Conservation (phyloP, 208 protist species). For the Crithidia expoeki region DNA sequence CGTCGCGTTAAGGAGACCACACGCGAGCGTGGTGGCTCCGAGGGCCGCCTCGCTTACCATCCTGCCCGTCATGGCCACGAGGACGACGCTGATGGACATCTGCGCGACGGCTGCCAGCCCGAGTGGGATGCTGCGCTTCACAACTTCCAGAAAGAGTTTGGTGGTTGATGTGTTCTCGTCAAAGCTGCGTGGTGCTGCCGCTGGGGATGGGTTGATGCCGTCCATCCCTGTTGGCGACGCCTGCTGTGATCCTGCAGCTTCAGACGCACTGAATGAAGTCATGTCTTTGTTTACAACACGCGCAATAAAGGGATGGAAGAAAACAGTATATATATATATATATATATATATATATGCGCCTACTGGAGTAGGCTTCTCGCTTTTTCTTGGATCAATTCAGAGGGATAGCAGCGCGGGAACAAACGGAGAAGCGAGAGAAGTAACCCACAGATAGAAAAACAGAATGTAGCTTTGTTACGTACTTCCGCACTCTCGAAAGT, state of each 20-base stretch:
- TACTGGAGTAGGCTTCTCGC: too few relatives aligned
- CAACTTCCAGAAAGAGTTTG: conserved; percentile 35
- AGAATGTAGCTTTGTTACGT: too few relatives aligned
- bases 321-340: too few relatives aligned
- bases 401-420: too few relatives aligned
- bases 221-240: not conserved
- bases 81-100: conserved; percentile 54
- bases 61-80: conserved; percentile 61
- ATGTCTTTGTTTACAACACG: not conserved
- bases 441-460: too few relatives aligned
- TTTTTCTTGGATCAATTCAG: too few relatives aligned
- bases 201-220: not conserved
- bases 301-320: too few relatives aligned
- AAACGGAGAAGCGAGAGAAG: too few relatives aligned
- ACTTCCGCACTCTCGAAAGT: too few relatives aligned
- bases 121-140: conserved; percentile 59
- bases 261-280: too few relatives aligned
- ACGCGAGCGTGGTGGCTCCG: conserved; percentile 65
- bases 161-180: conserved; percentile 26
- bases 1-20: conserved; percentile 81
- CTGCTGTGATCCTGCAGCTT: not conserved
- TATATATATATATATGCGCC: too few relatives aligned
- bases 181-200: not conserved
- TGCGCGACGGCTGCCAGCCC: conserved; percentile 65
- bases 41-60: conserved; percentile 56